Base-by-base conservation (phyloP, 139 green algal species). In the Nannochloris sp. region DNA sequence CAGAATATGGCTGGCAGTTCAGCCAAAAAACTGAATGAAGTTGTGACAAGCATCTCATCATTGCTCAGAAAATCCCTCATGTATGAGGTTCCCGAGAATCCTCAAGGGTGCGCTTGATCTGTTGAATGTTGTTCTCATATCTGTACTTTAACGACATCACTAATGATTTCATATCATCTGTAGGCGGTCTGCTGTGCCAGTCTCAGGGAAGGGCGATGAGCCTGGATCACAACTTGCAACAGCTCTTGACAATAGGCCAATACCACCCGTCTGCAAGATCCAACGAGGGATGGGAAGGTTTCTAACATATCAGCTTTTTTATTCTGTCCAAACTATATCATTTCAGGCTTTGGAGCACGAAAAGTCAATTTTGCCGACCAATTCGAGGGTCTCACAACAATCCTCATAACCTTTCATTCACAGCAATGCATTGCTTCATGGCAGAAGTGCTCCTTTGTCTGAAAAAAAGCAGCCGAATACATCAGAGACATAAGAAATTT, bases 221-320 rank as follows among this genome's bases (percentile, higher is more conserved):
- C n/a, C 23, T 40, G 36, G 12, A 44, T 53, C 46, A 19, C 46
- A 53, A 0, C n/a, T 19, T 43, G 1, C 31, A 21, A 44, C 24
- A 44, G 3, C 60, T 40, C 4, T 31, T 21, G 60, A 66, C 34
- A 55, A 11, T 25, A n/a, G 60, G 5, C 60, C 60, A 37, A 16
- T 66, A n/a, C 60, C 60, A 43, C 60, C 60, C 8, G 19, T 44
- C 14, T 37, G 14, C n/a, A 43, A 44, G n/a, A n/a, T 66, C 10
- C 60, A 66, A 44, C 40, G 60, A 37, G 44, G 34, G 15, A 31
- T 66, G 34, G 60, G 60, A 4, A 40, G 36, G 12, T 37, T 14
- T 40, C 34, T 54, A 9, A 55, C 15, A 9, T 66, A 66, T 57
- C 60, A 66, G 36, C 34, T 66, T 8, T 18, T 55, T 19, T 66